Conservation (phyloP, 139 green algal species). For the Dunaliella primolecta region DNA sequence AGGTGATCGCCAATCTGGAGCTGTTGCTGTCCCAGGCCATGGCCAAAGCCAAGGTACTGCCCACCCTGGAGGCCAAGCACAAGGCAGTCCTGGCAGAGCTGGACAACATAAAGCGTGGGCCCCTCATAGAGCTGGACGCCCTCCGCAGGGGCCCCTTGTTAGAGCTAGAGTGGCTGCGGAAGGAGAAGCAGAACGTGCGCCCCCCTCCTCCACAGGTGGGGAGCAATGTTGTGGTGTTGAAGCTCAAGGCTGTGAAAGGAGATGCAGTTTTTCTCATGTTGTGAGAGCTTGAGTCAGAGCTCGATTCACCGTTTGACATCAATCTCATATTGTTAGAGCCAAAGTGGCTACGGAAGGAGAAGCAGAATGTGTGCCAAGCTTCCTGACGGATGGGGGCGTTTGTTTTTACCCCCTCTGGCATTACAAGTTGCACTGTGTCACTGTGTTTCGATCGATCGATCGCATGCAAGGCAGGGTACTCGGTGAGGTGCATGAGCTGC, state of each 20-base stretch:
- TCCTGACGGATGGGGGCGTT: not conserved
- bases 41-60: conserved; percentile 18
- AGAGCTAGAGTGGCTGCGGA: not conserved
- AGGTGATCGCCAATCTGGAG: conserved; percentile 53
- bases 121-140: not conserved
- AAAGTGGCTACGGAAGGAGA: not conserved
- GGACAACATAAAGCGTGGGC: not conserved
- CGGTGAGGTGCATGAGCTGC: not conserved
- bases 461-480: not conserved
- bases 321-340: not conserved
- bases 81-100: not conserved
- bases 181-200: not conserved
- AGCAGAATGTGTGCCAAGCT: not conserved
- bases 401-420: too few relatives aligned
- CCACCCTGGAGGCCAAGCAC: not conserved
- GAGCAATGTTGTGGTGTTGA: too few relatives aligned
- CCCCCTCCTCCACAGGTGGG: not conserved
- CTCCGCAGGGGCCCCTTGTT: not conserved
- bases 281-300: not conserved
- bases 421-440: too few relatives aligned
- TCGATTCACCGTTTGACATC: not conserved
- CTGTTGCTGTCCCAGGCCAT: conserved; percentile 31
- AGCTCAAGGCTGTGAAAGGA: not conserved
- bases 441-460: too few relatives aligned
- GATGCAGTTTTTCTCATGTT: not conserved